phyloP scores from a whole-genome alignment of 495 filamentous ascomycete genomes.

The Penicillium taxi region DNA sequence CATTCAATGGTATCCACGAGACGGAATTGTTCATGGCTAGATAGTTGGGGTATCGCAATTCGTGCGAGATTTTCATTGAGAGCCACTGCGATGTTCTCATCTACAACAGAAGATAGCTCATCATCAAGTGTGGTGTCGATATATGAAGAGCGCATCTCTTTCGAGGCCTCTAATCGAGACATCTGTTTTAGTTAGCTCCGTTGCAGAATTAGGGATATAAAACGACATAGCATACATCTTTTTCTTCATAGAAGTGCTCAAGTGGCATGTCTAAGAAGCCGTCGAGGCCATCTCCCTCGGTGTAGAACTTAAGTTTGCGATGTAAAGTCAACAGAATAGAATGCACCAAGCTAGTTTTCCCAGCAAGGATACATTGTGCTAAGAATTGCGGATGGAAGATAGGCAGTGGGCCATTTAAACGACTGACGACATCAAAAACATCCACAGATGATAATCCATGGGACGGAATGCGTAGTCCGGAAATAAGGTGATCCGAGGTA shows the following conservation, averaged over 20 bases:
- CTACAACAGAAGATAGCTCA: slow-evolving; percentile 56
- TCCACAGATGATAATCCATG: slow-evolving; percentile 45
- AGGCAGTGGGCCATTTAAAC: slow-evolving; percentile 80
- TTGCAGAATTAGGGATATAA: not conserved
- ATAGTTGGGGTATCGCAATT: slow-evolving; percentile 71
- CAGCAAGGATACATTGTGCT: slow-evolving; percentile 77
- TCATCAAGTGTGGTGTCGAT: slow-evolving; percentile 45
- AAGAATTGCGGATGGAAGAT: slow-evolving; percentile 92
- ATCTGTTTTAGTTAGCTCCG: slow-evolving; percentile 27
- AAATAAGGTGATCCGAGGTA: slow-evolving; percentile 52
- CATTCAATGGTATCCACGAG: slow-evolving; percentile 85
- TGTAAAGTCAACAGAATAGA: slow-evolving; percentile 66
- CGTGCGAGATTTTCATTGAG: slow-evolving; percentile 74
- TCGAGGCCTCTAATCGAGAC: slow-evolving; percentile 33
- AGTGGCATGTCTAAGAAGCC: slow-evolving; percentile 66
- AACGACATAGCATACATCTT: slow-evolving; percentile 30
- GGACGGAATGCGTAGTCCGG: slow-evolving; percentile 55
- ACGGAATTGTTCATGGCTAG: slow-evolving; percentile 82
- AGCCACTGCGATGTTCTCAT: slow-evolving; percentile 59
- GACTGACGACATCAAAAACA: slow-evolving; percentile 71
- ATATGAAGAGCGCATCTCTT: slow-evolving; percentile 48
- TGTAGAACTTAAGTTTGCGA: slow-evolving; percentile 72
- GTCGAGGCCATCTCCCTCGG: slow-evolving; percentile 75
- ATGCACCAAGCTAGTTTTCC: slow-evolving; percentile 67
- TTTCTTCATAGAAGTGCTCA: slow-evolving; percentile 59